Percentiles rank a stretch among this genome's conserved stretches.
These are phyloP conservation scores for Podila epicladia DNA, from an alignment of 192 early-diverging fungal species.

Conservation along the genomic window DNA sequence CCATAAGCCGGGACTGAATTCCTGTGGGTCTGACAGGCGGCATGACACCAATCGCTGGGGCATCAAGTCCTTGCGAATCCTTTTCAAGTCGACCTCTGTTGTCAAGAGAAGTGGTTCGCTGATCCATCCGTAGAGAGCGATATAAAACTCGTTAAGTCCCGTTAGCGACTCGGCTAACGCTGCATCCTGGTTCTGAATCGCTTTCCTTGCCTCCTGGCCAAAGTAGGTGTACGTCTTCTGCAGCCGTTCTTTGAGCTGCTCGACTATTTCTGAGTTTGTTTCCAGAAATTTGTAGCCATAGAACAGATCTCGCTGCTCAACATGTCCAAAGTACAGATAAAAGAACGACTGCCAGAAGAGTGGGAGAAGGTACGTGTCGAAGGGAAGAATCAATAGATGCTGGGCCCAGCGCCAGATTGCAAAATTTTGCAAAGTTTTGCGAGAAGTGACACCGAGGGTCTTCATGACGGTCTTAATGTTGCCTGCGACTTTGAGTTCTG, in stretches of 20 bases:
- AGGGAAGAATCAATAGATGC: constrained; percentile 55
- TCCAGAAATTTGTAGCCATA: constrained; percentile 55
- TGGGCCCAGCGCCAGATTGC: constrained; percentile 61
- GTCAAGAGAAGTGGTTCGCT: constrained; percentile 38
- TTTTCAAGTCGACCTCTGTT: constrained; percentile 23
- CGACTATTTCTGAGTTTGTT: constrained; percentile 41
- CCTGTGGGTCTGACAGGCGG: constrained; percentile 31
- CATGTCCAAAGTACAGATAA: constrained; percentile 56
- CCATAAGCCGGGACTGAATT: constrained; percentile 45
- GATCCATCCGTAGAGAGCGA: constrained; percentile 62
- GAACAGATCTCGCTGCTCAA: constrained; percentile 13
- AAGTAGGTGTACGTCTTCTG: constrained; percentile 51
- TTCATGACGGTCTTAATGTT: constrained; percentile 50
- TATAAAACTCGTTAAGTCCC: constrained; percentile 51
- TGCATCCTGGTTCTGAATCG: constrained; percentile 14
- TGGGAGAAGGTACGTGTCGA: constrained; percentile 51
- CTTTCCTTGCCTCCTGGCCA: constrained; percentile 33
- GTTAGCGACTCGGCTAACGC: constrained; percentile 14
- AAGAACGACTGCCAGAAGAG: constrained; percentile 63
- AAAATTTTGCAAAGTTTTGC: constrained; percentile 57
- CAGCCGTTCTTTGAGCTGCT: constrained; percentile 50
- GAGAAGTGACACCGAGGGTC: constrained; percentile 24
- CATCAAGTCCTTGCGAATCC: constrained; percentile 44
- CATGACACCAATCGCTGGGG: constrained; percentile 37
- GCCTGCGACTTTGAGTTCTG: constrained; percentile 18